A percentile compares a stretch with the other conserved stretches of the same genome.
Evolutionary conservation across 1,284 basidiomycete genomes (phyloP).

Genomic region (Heterobasidion irregulare): DNA sequence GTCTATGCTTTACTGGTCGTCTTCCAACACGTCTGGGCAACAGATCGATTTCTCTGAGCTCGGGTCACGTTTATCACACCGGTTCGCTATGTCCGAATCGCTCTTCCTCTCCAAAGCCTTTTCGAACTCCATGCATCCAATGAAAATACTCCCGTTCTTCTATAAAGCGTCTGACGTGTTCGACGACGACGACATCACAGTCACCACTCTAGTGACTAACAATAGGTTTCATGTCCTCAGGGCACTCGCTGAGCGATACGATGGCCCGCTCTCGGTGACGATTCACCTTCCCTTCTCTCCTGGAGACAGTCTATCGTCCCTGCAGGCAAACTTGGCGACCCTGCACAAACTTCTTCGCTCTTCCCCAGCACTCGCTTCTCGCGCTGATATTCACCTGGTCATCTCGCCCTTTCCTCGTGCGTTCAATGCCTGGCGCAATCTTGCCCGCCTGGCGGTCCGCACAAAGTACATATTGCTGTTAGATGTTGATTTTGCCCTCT

Average conservation of each 20-base stretch:
- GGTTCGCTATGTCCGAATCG: slow-evolving; percentile 7
- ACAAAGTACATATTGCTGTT: slow-evolving; percentile 84
- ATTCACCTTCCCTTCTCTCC: slow-evolving; percentile 50
- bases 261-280: slow-evolving; percentile 77
- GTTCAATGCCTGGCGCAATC: slow-evolving; percentile 84
- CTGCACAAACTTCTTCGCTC: slow-evolving; percentile 60
- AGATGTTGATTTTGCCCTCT: slow-evolving; percentile 79
- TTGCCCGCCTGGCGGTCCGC: slow-evolving; percentile 71
- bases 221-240: slow-evolving; percentile 69
- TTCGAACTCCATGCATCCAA: slow-evolving; percentile 57
- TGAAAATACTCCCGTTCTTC: slow-evolving; percentile 72
- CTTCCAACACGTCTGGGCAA: background rate
- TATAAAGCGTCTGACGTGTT: slow-evolving; percentile 50
- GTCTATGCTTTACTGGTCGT: background rate
- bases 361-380: slow-evolving; percentile 50
- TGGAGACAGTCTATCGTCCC: slow-evolving; percentile 11
- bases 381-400: slow-evolving; percentile 83
- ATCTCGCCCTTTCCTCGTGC: slow-evolving; percentile 57
- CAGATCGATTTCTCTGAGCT: background rate
- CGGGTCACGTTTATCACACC: background rate
- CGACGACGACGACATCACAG: slow-evolving; percentile 63
- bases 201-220: slow-evolving; percentile 77
- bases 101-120: slow-evolving; percentile 62
- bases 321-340: slow-evolving; percentile 37
- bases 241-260: slow-evolving; percentile 62